Percentiles rank a stretch among this genome's conserved stretches.
These are phyloP conservation scores for Paradendryphiella salina DNA, from an alignment of 2,329 filamentous ascomycete species.

Conservation along the genomic window DNA sequence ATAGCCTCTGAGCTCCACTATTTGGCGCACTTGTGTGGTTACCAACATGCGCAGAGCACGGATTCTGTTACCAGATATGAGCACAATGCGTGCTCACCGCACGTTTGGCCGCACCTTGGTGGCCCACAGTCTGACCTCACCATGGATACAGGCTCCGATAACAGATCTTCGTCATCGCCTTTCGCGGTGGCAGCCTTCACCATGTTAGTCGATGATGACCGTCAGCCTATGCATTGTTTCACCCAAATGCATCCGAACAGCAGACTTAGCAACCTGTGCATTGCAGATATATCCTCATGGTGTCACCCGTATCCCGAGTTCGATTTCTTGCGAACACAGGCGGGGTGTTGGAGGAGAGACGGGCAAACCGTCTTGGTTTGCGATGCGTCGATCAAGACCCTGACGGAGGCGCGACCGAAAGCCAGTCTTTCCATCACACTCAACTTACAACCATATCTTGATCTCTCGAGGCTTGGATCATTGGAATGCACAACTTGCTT, in stretches of 20 bases:
- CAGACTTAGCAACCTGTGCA: conserved; percentile 34
- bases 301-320: conserved; percentile 41
- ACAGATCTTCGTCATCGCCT: conserved; percentile 17
- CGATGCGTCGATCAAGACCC: conserved; percentile 49
- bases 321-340: conserved; percentile 26
- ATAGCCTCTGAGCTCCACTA: conserved; percentile 26
- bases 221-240: conserved; percentile 46
- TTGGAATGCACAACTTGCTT: conserved; percentile 43
- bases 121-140: conserved; percentile 22
- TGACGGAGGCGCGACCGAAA: conserved; percentile 43
- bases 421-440: conserved; percentile 41
- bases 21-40: conserved; percentile 27
- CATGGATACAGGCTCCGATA: conserved; percentile 12
- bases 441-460: conserved; percentile 41
- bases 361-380: conserved; percentile 47
- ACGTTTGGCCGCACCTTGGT: conserved; percentile 23
- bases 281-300: conserved; percentile 42
- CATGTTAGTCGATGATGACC: conserved; percentile 48
- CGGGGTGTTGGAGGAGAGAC: conserved; percentile 27
- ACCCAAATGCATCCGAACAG: conserved; percentile 40
- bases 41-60: conserved; percentile 25
- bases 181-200: conserved; percentile 42
- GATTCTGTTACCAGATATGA: conserved; percentile 31
- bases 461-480: conserved; percentile 35
- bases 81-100: conserved; percentile 17